A percentile compares a stretch with the other conserved stretches of the same genome.
Evolutionary conservation across 169 alveolate genomes (phyloP).

Genomic region (Plasmodium inui): DNA sequence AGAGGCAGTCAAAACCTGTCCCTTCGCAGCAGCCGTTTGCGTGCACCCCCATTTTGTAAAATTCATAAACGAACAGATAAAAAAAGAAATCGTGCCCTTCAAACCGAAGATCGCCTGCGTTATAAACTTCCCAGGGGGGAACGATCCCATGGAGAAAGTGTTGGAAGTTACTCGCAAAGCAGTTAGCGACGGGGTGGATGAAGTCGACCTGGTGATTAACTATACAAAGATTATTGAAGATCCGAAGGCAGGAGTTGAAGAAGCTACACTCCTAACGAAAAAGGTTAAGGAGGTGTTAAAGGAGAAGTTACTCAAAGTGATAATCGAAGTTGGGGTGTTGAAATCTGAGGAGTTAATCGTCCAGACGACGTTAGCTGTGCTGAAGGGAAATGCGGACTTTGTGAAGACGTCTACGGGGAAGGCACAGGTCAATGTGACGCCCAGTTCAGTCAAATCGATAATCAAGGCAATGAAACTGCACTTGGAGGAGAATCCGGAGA

Average conservation of each 20-base stretch:
- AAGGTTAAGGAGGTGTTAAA: constrained; percentile 25
- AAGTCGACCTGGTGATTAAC: constrained; percentile 79
- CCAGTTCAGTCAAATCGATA: constrained; percentile 47
- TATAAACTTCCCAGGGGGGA: constrained; percentile 80
- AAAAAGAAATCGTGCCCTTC: constrained; percentile 50
- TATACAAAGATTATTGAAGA: constrained; percentile 52
- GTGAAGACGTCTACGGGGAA: constrained; percentile 83
- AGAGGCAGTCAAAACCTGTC: constrained; percentile 67
- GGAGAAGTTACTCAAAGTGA: constrained; percentile 74
- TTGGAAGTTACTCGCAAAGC: constrained; percentile 71
- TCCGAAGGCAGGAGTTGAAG: constrained; percentile 43
- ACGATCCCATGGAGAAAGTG: constrained; percentile 67
- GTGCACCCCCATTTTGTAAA: constrained; percentile 77
- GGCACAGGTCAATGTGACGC: constrained; percentile 77
- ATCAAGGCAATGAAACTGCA: constrained; percentile 46
- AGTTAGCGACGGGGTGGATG: constrained; percentile 79
- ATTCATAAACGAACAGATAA: constrained; percentile 47
- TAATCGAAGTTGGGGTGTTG: constrained; percentile 81
- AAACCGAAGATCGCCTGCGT: constrained; percentile 76
- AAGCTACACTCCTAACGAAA: constrained; percentile 49
- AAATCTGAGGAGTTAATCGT: constrained; percentile 51
- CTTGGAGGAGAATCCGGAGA: constrained; percentile 19
- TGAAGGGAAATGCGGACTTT: constrained; percentile 80
- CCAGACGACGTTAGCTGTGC: constrained; percentile 70
- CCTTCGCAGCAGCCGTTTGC: constrained; percentile 76